Evolutionary conservation across 192 early-diverging fungal genomes (phyloP).

Genomic region (Coemansia sp.): DNA sequence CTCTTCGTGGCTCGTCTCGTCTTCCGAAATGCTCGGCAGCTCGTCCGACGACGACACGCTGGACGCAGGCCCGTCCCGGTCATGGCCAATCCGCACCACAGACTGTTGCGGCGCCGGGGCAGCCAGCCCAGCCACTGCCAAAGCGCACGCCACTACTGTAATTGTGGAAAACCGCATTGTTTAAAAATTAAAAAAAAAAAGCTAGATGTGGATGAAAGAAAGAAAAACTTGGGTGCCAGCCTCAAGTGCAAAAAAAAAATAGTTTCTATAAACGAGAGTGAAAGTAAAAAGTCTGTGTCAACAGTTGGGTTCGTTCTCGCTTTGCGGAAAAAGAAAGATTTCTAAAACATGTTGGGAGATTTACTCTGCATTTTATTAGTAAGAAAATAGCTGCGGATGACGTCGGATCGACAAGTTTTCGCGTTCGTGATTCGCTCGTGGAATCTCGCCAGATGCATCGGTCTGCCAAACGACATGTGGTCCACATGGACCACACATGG

Average conservation of each 20-base stretch:
- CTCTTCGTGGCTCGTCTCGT: not conserved
- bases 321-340: too few relatives aligned
- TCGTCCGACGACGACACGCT: not conserved
- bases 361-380: too few relatives aligned
- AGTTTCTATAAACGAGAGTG: too few relatives aligned
- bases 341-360: too few relatives aligned
- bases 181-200: not conserved
- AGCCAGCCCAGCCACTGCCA: not conserved
- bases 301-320: too few relatives aligned
- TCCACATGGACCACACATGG: not conserved
- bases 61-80: not conserved
- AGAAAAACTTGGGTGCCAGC: not conserved
- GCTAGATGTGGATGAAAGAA: not conserved
- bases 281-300: too few relatives aligned
- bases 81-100: not conserved
- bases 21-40: not conserved
- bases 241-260: not conserved
- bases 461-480: not conserved
- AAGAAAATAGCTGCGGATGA: too few relatives aligned
- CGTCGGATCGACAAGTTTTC: too few relatives aligned
- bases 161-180: not conserved
- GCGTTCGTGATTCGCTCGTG: too few relatives aligned
- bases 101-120: not conserved
- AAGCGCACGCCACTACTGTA: not conserved
- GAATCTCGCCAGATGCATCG: not conserved